A percentile compares a stretch with the other conserved stretches of the same genome.
Evolutionary conservation across 805 yeast genomes (phyloP).

Genomic region (Metschnikowia dekortorum): DNA sequence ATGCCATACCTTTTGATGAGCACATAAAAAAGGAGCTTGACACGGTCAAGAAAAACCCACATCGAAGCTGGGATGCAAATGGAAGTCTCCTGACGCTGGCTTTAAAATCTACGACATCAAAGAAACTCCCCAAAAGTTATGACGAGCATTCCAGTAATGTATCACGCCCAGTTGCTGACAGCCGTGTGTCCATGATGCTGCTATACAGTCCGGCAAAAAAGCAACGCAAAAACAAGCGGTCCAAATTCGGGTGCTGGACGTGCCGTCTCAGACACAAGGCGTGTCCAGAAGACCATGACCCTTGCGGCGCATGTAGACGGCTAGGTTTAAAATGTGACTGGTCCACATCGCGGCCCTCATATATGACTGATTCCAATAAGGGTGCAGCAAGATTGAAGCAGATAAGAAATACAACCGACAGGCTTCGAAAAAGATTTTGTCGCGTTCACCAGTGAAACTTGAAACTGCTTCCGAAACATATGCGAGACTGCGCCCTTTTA

Average conservation of each 20-base stretch:
- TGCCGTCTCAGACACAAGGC: conserved; percentile 19
- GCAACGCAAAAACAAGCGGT: conserved; percentile 4
- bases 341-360: conserved; percentile 10
- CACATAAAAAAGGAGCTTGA: not conserved
- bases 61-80: not conserved
- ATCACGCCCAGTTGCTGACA: not conserved
- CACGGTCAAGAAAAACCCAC: not conserved
- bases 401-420: conserved; percentile 9
- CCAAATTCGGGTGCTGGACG: conserved; percentile 18
- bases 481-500: not conserved
- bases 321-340: conserved; percentile 14
- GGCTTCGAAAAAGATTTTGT: conserved; percentile 4
- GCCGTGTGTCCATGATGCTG: not conserved
- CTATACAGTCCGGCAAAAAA: not conserved
- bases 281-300: conserved; percentile 15
- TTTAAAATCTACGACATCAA: not conserved
- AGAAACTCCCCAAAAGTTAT: not conserved
- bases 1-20: not conserved
- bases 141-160: not conserved
- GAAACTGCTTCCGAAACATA: not conserved
- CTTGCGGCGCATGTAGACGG: conserved; percentile 15
- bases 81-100: not conserved
- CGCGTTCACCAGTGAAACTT: not conserved
- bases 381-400: conserved; percentile 5
- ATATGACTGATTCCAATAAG: conserved; percentile 10